A percentile compares a stretch with the other conserved stretches of the same genome.
These are phyloP conservation scores for Cynanchum wilfordii DNA, from an alignment of 257 asterid genomes.

Conservation along the genomic window DNA sequence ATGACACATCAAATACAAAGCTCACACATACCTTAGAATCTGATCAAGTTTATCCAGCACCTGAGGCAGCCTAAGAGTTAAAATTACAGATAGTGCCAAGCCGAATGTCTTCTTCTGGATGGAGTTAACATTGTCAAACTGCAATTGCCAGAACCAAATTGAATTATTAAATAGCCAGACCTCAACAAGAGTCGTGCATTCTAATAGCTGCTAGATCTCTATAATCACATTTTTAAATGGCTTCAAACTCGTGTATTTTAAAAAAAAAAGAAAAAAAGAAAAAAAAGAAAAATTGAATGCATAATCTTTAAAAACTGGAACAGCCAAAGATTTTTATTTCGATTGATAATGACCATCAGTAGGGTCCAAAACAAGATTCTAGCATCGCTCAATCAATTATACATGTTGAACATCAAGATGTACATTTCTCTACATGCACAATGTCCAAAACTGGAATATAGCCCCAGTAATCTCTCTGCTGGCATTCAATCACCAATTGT, in stretches of 20 bases:
- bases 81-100: constrained; percentile 74
- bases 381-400: background rate
- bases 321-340: background rate
- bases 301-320: background rate
- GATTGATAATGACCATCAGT: background rate
- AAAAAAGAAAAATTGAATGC: background rate
- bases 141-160: constrained; percentile 18
- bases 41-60: constrained; percentile 91
- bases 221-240: background rate
- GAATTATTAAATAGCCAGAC: background rate
- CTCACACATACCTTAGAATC: constrained; percentile 65
- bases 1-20: constrained; percentile 14
- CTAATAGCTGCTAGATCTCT: background rate
- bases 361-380: background rate
- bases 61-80: constrained; percentile 83
- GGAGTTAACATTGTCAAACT: constrained; percentile 75
- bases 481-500: background rate
- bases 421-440: background rate
- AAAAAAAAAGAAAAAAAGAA: no score
- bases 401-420: background rate
- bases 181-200: background rate
- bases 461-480: background rate
- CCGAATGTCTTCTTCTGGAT: constrained; percentile 70
- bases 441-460: no score
- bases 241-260: background rate